Evolutionary conservation across 768 basidiomycete genomes (phyloP).

Genomic region (Boletus reticuloceps): DNA sequence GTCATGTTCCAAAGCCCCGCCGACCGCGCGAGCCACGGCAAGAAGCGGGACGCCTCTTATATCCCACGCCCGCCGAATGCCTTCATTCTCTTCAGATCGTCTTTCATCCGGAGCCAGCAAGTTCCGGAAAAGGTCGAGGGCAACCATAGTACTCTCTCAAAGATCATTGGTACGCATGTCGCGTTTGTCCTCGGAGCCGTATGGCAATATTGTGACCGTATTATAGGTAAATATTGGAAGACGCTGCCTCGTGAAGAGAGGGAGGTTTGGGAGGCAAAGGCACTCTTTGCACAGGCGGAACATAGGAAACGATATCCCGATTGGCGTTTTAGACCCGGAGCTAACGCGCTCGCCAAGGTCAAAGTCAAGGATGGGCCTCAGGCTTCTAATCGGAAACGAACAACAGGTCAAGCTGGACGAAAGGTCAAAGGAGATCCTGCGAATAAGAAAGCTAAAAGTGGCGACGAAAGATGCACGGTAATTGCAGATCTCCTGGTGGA

Average conservation of each 20-base stretch:
- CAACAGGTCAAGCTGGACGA: slow-evolving; percentile 22
- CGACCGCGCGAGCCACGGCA: slow-evolving; percentile 50
- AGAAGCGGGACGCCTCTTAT: slow-evolving; percentile 66
- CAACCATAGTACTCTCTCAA: slow-evolving; percentile 75
- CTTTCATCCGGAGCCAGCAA: slow-evolving; percentile 71
- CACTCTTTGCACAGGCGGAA: slow-evolving; percentile 65
- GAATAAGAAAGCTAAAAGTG: slow-evolving; percentile 28
- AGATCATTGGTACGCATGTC: slow-evolving; percentile 62
- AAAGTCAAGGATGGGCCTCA: slow-evolving; percentile 42
- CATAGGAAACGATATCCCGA: slow-evolving; percentile 75
- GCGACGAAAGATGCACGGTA: slow-evolving; percentile 60
- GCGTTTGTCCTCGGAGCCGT: neutral
- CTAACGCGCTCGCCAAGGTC: slow-evolving; percentile 39
- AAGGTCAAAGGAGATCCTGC: slow-evolving; percentile 31
- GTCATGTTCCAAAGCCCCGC: slow-evolving; percentile 24
- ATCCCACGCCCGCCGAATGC: slow-evolving; percentile 85
- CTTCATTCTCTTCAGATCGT: slow-evolving; percentile 81
- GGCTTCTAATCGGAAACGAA: slow-evolving; percentile 25
- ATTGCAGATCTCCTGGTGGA: slow-evolving; percentile 65
- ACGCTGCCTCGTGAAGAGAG: slow-evolving; percentile 64
- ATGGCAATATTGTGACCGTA: neutral
- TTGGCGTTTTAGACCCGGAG: slow-evolving; percentile 78
- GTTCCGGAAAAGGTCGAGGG: slow-evolving; percentile 77
- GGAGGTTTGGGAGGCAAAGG: slow-evolving; percentile 75
- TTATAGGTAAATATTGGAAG: slow-evolving; percentile 71